Evolutionary conservation across 2,329 filamentous ascomycete genomes (phyloP), one percentile per base, ranked within the genome.

Genomic region (Diplocarpon mali): DNA sequence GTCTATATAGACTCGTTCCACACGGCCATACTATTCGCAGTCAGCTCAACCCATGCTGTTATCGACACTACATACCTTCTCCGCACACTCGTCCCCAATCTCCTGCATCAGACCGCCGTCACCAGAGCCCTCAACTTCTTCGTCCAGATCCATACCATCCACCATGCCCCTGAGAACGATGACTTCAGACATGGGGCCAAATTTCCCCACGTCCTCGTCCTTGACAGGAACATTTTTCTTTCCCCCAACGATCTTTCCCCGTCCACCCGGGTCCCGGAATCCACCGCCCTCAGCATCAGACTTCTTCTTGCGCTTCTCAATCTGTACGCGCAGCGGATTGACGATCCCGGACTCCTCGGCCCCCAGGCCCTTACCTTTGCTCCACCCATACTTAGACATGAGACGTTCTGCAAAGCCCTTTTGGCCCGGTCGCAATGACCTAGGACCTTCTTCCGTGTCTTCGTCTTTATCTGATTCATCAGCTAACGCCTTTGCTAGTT

Each of bases 341-440:
- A 86, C 73, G 56, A 98, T 95, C 49, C 92, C 92, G 17, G 80
- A 78, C 28, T 78, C 79, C 50, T 81, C 76, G 13, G 86, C 88
- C 53, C 92, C 92, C 3, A 98, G 76, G 15, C 92, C 92, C 50
- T 82, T 75, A 17, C 92, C 92, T 58, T 89, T 83, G 30, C 80
- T 82, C 85, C 89, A 96, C 44, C 92, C 92, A 66, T 95, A 92
- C 62, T 95, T 96, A 49, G 78, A 76, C 78, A 98, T 87, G 45
- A 96, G 75, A 29, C 88, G 83, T 53, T 88, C 78, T 0, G 87
- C 92, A 63, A 95, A 95, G 41, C 82, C 85, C 52, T 80, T 76
- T 63, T 94, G 85, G 13, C 87, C 86, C 0, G 88, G 87, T 2
- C 80, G 78, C 45, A 69, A 76, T 35, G 80, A 81, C 31, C 76